A percentile compares a stretch with the other conserved stretches of the same genome.
These are phyloP conservation scores for Aspergillus quadricinctus DNA, from an alignment of 2,329 filamentous ascomycete species.

Conservation along the genomic window DNA sequence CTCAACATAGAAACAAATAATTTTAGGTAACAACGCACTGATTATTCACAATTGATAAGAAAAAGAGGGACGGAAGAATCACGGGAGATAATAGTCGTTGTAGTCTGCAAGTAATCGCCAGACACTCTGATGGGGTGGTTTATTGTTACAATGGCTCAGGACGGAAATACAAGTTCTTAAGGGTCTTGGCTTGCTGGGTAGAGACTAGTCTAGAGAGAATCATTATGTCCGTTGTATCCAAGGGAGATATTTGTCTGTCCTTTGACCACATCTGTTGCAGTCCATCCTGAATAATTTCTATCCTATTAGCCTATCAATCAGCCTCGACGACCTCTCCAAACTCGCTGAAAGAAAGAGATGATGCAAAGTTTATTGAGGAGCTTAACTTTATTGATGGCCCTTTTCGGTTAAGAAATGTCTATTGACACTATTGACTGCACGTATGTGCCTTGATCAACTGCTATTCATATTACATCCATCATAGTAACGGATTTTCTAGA, in stretches of 20 bases:
- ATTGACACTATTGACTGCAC: neutral
- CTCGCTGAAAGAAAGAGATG: neutral
- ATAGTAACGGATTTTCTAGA: neutral
- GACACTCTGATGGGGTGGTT: neutral
- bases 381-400: slow-evolving; percentile 1
- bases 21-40: neutral
- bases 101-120: neutral
- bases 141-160: neutral
- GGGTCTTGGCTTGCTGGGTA: neutral
- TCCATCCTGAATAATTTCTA: neutral
- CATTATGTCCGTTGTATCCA: neutral
- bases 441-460: neutral
- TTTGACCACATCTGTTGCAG: neutral
- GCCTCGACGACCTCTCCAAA: neutral
- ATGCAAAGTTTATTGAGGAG: neutral
- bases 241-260: neutral
- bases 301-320: neutral
- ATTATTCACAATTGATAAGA: neutral
- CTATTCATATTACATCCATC: neutral
- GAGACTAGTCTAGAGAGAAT: too few species aligned
- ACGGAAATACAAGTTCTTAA: neutral
- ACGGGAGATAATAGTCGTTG: neutral
- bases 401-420: neutral
- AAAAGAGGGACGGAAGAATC: too few species aligned
- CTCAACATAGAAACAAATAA: neutral